Evolutionary conservation across 768 basidiomycete genomes (phyloP).

Genomic region (Xerocomus spinulosus): DNA sequence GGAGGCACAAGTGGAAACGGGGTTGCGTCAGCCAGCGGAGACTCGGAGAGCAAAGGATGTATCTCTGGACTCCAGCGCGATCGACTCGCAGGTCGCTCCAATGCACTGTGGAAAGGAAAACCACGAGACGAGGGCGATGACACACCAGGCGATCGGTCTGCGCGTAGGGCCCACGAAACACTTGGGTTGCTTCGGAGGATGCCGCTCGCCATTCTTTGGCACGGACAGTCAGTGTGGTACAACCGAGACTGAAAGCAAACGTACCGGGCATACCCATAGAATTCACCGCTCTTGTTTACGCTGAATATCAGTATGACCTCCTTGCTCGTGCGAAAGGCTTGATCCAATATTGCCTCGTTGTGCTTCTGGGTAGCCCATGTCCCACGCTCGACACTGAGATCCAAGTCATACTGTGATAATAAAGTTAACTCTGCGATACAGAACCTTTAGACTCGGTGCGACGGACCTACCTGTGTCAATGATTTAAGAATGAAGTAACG

Average conservation of each 20-base stretch:
- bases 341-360: conserved; percentile 87
- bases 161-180: conserved; percentile 55
- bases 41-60: background rate
- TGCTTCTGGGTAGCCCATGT: conserved; percentile 92
- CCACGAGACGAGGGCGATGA: conserved; percentile 29
- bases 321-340: conserved; percentile 85
- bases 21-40: too few relatives aligned
- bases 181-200: conserved; percentile 47
- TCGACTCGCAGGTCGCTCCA: conserved; percentile 14
- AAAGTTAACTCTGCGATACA: too few relatives aligned
- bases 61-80: background rate
- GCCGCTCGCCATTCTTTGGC: conserved; percentile 62
- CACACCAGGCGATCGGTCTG: conserved; percentile 26
- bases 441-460: too few relatives aligned
- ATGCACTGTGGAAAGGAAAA: conserved; percentile 1
- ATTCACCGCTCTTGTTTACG: conserved; percentile 92
- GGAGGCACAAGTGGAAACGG: background rate
- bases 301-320: conserved; percentile 90
- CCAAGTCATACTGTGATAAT: conserved; percentile 62
- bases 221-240: conserved; percentile 1
- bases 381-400: conserved; percentile 72
- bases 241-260: conserved; percentile 14
- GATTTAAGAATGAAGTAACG: conserved; percentile 95
- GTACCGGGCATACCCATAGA: conserved; percentile 87
- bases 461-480: conserved; percentile 58